Evolutionary conservation across 257 asterid species (phyloP).

Genomic region (Hygrophila difformis): DNA sequence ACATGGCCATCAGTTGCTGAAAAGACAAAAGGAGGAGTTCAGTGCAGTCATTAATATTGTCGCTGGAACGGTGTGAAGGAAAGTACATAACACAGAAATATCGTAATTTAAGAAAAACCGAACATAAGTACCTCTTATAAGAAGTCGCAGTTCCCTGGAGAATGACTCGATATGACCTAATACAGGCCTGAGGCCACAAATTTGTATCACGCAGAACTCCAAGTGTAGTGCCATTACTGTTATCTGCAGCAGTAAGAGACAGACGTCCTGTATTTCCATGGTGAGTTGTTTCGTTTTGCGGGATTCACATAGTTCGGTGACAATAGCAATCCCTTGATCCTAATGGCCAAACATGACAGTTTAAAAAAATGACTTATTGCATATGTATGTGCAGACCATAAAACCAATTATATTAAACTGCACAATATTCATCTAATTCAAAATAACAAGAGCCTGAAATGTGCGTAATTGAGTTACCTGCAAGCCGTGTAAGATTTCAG

Average conservation of each 20-base stretch:
- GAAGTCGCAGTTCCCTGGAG: slow-evolving; percentile 52
- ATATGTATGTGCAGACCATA: not conserved
- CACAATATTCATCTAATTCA: too few relatives aligned
- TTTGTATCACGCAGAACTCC: slow-evolving; percentile 83
- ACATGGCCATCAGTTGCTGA: slow-evolving; percentile 67
- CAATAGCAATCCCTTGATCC: slow-evolving; percentile 79
- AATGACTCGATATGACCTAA: slow-evolving; percentile 72
- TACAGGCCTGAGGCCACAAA: slow-evolving; percentile 89
- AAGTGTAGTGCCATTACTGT: slow-evolving; percentile 74
- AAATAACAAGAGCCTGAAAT: too few relatives aligned
- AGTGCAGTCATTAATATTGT: too few relatives aligned
- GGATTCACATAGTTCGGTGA: slow-evolving; percentile 77
- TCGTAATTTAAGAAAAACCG: too few relatives aligned
- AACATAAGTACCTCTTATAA: slow-evolving; percentile 70
- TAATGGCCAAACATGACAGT: slow-evolving; percentile 17
- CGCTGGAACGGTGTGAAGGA: too few relatives aligned
- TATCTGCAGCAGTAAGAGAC: slow-evolving; percentile 60
- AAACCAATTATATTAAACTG: too few relatives aligned
- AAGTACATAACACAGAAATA: too few relatives aligned
- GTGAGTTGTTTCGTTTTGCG: slow-evolving; percentile 46
- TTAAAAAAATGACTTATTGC: too few relatives aligned
- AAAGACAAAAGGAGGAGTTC: slow-evolving; percentile 11
- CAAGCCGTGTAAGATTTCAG: slow-evolving; percentile 86
- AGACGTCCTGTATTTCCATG: slow-evolving; percentile 42
- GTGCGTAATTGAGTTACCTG: too few relatives aligned